phyloP scores from a whole-genome alignment of 177 flowering plant species.

The Tripterygium wilfordii region DNA sequence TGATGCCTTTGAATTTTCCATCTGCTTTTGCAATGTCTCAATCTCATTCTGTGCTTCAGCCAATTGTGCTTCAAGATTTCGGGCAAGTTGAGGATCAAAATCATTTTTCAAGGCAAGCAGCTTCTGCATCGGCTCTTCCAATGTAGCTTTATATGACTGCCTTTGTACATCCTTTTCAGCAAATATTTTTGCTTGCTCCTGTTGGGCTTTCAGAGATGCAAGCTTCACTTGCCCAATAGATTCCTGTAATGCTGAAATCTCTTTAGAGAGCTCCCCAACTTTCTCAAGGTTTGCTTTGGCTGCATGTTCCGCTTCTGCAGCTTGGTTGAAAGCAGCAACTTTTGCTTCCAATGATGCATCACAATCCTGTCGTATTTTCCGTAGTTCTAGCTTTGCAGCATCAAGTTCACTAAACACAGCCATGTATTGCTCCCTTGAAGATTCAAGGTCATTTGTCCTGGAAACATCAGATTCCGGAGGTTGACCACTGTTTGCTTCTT shows the following conservation, averaged over 20 bases:
- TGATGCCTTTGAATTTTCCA: slow-evolving; percentile 54
- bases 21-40: slow-evolving; percentile 43
- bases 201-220: slow-evolving; percentile 52
- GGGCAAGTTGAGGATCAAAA: slow-evolving; percentile 45
- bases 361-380: slow-evolving; percentile 60
- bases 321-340: slow-evolving; percentile 48
- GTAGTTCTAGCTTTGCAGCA: slow-evolving; percentile 67
- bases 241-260: slow-evolving; percentile 49
- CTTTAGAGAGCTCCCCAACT: slow-evolving; percentile 56
- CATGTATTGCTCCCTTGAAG: slow-evolving; percentile 44
- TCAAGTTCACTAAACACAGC: slow-evolving; percentile 50
- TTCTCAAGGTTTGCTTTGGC: slow-evolving; percentile 48
- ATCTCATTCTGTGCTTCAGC: slow-evolving; percentile 46
- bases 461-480: slow-evolving; percentile 23
- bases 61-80: slow-evolving; percentile 47
- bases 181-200: slow-evolving; percentile 53
- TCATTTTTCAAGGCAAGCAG: slow-evolving; percentile 49
- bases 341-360: slow-evolving; percentile 51
- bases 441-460: slow-evolving; percentile 52
- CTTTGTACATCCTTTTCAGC: slow-evolving; percentile 61
- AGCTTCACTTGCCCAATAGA: slow-evolving; percentile 59
- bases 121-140: slow-evolving; percentile 54
- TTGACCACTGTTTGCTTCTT: slow-evolving; percentile 31
- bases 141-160: slow-evolving; percentile 40
- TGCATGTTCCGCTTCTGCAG: slow-evolving; percentile 49